These are phyloP conservation scores for Xylaria sp. DNA, from an alignment of 495 filamentous ascomycete genomes.

Conservation along the genomic window DNA sequence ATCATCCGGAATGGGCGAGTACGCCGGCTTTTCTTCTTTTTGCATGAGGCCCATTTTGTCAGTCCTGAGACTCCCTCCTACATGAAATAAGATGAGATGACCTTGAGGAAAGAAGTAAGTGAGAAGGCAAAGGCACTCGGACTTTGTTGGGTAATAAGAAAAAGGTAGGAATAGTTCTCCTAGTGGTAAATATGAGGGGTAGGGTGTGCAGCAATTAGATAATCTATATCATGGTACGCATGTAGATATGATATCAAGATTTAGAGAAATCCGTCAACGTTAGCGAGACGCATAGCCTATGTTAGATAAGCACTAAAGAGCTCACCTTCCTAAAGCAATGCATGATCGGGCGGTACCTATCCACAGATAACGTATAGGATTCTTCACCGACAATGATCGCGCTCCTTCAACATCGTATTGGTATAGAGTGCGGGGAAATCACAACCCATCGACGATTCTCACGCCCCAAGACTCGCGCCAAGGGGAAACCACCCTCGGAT, in stretches of 20 bases:
- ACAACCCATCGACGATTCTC: not conserved
- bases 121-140: not conserved
- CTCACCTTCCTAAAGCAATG: conserved; percentile 22
- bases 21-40: not conserved
- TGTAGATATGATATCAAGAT: not conserved
- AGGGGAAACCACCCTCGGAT: not conserved
- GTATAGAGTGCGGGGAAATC: conserved; percentile 10
- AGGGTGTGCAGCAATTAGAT: not conserved
- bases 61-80: not conserved
- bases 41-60: not conserved
- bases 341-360: not conserved
- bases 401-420: not conserved
- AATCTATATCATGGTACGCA: not conserved
- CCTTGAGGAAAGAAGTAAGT: not conserved
- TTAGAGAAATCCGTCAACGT: not conserved
- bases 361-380: conserved; percentile 15
- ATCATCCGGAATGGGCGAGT: conserved; percentile 19
- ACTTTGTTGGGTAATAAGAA: not conserved
- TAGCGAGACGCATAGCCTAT: not conserved
- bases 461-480: not conserved
- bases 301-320: conserved; percentile 10
- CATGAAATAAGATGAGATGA: not conserved
- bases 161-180: not conserved
- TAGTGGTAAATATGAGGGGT: not conserved
- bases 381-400: not conserved